Evolutionary conservation across 352 stramenopile species (phyloP), one percentile per base, ranked within the genome.

Genomic region (Stephanocyclus meneghinianus): DNA sequence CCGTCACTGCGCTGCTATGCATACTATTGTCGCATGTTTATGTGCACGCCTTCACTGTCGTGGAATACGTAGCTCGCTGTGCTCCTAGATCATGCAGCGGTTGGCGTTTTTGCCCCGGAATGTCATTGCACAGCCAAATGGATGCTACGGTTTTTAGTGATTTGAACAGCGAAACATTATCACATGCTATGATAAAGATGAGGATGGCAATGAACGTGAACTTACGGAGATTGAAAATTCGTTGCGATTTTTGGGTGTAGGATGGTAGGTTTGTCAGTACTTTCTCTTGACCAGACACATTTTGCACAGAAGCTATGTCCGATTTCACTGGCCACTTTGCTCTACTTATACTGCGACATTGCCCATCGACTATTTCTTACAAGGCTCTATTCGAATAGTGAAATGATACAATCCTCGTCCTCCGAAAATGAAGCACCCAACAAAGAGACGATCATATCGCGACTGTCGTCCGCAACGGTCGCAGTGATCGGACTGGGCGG

Each of bases 401-500:
- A 57, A 32, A 16, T 26, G 45, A 53, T 11, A 53, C 45, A 53
- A 53, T 53, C 45, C 5, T 53, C 45, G 45, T 53, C n/a, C 45
- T 26, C 13, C n/a, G 21, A 32, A 35, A 35, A 30, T 21, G 30
- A 63, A 18, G 11, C 30, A 21, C 32, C 50, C 32, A 67, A 63
- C 18, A 45, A 62, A 45, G 56, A 71, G 2, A 15, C 55, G 18
- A 55, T 90, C 21, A 42, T 90, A 44, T 57, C 90, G 18, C 73
- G 77, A 15, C 66, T 92, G 44, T 37, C 51, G 30, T 55, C 57
- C 51, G 66, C 85, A 35, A 90, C 81, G 65, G 83, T 91, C 0
- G 70, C 81, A 1, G 69, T 94, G 2, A 71, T 94, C 42, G 91
- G 91, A 16, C 29, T 95, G 5, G 91, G 91, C 10, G 91, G 91